Evolutionary conservation across 257 asterid genomes (phyloP), one percentile per base, ranked within the genome.

Genomic region (Nicotiana benthamiana): DNA sequence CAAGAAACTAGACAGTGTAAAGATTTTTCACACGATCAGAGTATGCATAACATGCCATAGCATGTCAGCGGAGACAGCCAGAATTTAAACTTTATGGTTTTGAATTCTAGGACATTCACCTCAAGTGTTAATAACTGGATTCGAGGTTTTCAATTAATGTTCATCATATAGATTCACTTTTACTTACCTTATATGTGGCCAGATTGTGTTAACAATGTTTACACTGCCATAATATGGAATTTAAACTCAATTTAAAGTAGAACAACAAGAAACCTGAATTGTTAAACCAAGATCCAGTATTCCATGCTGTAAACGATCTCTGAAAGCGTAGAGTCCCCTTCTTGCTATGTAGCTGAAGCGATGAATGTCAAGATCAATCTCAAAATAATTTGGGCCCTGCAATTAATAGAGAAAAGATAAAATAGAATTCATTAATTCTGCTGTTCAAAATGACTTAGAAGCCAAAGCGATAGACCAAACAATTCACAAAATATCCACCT

Each of bases 351-450:
- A 94, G 92, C 97, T 91, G 85, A 94, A 94, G 28, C 92, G 92
- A 84, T 94, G 98, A 77, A 94, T 94, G 86, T 94, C 98, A 48
- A 94, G 95, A 89, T 94, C 98, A 28, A 94, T 75, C 90, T 94
- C 98, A 24, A 94, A 91, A 88, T 94, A 94, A 82, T 91, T 93
- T 6, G 93, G 84, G 7, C 98, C 96, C 98, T 94, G 85, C 53
- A 77, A 63, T 17, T 60, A 26, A 63, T 24, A 51, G 27, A 77
- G 65, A 63, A 75, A 2, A 26, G 59, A 28, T n/a, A 77, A 77
- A 56, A 40, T 22, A 61, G 15, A 46, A 18, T 27, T 51, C 22
- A 6, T 13, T 40, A 40, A 9, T 40, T 51, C 12, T 48, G 77
- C 40, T 48, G 30, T 26, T 70, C 75, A 79, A 30, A 48, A 20